These are phyloP conservation scores for Botrytis fabae DNA, from an alignment of 2,329 filamentous ascomycete genomes.

Conservation along the genomic window DNA sequence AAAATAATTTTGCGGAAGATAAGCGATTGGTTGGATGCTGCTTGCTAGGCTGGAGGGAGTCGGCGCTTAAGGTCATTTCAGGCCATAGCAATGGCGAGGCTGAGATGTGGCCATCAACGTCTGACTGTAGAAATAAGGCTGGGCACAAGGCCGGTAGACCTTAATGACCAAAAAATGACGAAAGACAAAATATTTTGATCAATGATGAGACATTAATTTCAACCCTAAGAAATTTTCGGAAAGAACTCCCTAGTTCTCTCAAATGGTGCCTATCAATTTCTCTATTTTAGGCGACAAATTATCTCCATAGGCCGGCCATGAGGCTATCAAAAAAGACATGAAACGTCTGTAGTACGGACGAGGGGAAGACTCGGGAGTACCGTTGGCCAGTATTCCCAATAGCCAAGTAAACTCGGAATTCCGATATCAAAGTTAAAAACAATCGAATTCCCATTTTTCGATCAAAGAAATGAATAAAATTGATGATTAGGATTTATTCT, in stretches of 20 bases:
- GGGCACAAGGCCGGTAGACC: neutral
- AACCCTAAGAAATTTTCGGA: neutral
- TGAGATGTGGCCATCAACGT: neutral
- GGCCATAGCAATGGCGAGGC: conserved; percentile 9
- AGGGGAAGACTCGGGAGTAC: neutral
- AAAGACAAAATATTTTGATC: neutral
- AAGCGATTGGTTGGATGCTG: neutral
- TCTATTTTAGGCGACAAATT: neutral
- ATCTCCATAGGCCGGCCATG: neutral
- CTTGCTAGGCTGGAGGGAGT: neutral
- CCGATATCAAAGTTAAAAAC: neutral
- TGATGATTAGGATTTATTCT: neutral
- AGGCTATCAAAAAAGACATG: too few species aligned
- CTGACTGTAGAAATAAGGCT: conserved; percentile 10
- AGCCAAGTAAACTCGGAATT: neutral
- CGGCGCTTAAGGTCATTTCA: conserved; percentile 5
- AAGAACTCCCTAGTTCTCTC: neutral
- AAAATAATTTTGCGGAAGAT: neutral
- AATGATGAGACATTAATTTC: neutral
- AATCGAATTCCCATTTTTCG: neutral
- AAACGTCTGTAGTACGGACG: neutral
- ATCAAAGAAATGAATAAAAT: neutral
- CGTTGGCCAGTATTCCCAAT: neutral
- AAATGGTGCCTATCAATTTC: neutral
- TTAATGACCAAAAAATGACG: neutral